phyloP scores from a whole-genome alignment of 1,284 basidiomycete genomes.

The Ustilago shanxiensis region DNA sequence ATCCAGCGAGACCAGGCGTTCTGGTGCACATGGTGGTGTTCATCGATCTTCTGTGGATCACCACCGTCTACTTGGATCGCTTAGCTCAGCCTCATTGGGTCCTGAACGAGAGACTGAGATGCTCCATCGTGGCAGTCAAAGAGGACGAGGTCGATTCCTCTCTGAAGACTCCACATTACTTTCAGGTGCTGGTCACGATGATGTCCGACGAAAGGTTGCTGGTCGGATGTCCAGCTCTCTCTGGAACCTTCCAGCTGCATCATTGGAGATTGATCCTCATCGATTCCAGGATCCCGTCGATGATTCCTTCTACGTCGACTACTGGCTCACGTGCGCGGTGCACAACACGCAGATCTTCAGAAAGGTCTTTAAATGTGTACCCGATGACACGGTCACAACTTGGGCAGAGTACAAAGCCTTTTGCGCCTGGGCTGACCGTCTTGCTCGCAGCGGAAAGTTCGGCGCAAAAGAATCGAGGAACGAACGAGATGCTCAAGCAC shows the following conservation, averaged over 20 bases:
- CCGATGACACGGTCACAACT: constrained; percentile 67
- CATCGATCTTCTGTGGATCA: constrained; percentile 21
- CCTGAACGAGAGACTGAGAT: constrained; percentile 38
- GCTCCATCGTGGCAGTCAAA: constrained; percentile 29
- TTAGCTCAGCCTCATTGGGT: constrained; percentile 26
- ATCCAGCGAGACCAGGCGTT: not conserved
- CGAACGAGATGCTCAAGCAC: constrained; percentile 44
- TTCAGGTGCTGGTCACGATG: constrained; percentile 13
- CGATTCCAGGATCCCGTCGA: constrained; percentile 59
- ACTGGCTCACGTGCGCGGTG: constrained; percentile 63
- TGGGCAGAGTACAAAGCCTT: constrained; percentile 68
- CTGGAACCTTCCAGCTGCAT: constrained; percentile 47
- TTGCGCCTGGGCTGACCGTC: constrained; percentile 53
- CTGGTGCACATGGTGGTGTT: constrained; percentile 5
- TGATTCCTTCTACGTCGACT: constrained; percentile 61
- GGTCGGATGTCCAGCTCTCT: constrained; percentile 52
- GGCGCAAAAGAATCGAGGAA: constrained; percentile 33
- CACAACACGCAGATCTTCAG: constrained; percentile 68
- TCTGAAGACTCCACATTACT: constrained; percentile 14
- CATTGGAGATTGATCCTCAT: constrained; percentile 54
- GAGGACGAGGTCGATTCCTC: constrained; percentile 27
- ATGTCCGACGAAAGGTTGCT: constrained; percentile 39
- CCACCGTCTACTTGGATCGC: constrained; percentile 29
- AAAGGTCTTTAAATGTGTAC: constrained; percentile 68
- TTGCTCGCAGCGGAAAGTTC: constrained; percentile 51